Base-by-base conservation (phyloP, 2,329 filamentous ascomycete species). In the Didymella pomorum region DNA sequence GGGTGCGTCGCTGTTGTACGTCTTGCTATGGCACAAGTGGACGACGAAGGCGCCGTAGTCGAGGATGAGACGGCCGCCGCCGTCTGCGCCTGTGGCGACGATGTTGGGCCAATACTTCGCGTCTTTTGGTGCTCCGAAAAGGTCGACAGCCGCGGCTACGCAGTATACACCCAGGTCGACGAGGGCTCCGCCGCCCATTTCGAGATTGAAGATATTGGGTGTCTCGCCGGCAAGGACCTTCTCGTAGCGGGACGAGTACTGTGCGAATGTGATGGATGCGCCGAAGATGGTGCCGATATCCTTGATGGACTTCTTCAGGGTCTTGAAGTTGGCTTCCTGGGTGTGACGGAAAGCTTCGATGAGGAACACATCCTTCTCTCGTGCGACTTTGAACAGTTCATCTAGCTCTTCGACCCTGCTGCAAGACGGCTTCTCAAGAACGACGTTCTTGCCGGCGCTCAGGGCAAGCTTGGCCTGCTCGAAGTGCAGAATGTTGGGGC, bases 101-200 rank as follows among this genome's bases (percentile, higher is more conserved):
- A 79, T 79, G 43, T 76, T 75, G 2, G 81, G 80, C 21, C 71
- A 75, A 67, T 82, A 83, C 12, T 69, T 70, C 18, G 77, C 71
- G 9, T 72, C 63, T 29, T 72, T 72, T 5, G 81, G 81, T 16
- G 70, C 69, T 43, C 81, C 81, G 63, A 83, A 83, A 21, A 83
- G 75, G 2, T 79, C 79, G 1, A 83, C 69, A 7, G 81, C 81
- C 7, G 80, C 80, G 2, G 79, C 73, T 44, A 83, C 74, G 21
- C 79, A 79, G 65, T 83, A 83, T 4, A 82, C 79, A 42, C 81
- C 81, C 12, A 83, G 69, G 59, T 83, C 81, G n/a, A 79, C 79
- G 0, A 83, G 70, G 10, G 76, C 76, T 48, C 81, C 81, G 45
- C 80, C 81, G 45, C 76, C 78, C 71, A 80, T 80, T 29, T 79